These are phyloP conservation scores for Candida sp. DNA, from an alignment of 1,139 yeast genomes.

Conservation along the genomic window DNA sequence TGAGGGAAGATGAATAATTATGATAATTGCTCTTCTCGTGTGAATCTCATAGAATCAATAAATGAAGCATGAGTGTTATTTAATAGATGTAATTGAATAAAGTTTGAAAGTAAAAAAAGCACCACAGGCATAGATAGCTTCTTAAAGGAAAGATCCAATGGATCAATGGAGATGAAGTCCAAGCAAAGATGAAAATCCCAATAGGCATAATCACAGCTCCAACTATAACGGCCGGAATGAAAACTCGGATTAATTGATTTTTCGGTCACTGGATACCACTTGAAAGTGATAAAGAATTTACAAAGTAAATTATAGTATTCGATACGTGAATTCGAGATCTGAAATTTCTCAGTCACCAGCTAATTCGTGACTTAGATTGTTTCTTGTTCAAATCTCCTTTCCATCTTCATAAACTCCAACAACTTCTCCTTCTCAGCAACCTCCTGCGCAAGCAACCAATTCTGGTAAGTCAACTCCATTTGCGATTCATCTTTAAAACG, in stretches of 20 bases:
- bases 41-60: no score
- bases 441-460: conserved; percentile 13
- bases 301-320: no score
- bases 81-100: conserved; percentile 24
- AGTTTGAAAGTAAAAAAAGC: conserved; percentile 30
- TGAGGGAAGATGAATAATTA: no score
- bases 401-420: conserved; percentile 14
- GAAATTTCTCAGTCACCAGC: no score
- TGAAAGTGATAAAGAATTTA: no score
- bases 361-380: no score
- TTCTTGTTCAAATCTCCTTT: conserved; percentile 18
- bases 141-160: conserved; percentile 22
- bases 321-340: no score
- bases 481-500: conserved; percentile 2
- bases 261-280: no score
- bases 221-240: conserved; percentile 43
- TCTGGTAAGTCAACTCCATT: conserved; percentile 11
- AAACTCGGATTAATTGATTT: no score
- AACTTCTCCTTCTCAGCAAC: conserved; percentile 9
- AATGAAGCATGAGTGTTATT: no score
- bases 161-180: conserved; percentile 15
- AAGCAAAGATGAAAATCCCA: conserved; percentile 19
- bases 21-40: no score
- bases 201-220: conserved; percentile 19
- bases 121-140: conserved; percentile 15